Conservation (phyloP, 176 grass and related monocot species). For the Oryza brachyantha region DNA sequence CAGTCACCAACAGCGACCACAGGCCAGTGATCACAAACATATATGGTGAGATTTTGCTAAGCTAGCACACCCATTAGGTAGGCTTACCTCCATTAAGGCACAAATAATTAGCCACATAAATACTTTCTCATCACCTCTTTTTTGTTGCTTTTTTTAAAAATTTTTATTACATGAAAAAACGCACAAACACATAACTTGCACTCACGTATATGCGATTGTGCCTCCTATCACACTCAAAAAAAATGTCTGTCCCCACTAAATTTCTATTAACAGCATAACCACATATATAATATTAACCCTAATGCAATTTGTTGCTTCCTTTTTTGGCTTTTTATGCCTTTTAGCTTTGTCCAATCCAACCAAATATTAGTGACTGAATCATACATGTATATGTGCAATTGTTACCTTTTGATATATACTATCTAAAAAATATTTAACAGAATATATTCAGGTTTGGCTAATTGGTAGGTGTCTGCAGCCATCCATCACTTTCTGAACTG, state of each 20-base stretch:
- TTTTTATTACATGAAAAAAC: no score
- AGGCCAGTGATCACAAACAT: not conserved
- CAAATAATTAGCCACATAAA: not conserved
- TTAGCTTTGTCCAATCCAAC: not conserved
- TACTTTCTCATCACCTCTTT: no score
- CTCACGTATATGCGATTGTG: no score
- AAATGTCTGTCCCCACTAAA: no score
- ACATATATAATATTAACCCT: no score
- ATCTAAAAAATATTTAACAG: not conserved
- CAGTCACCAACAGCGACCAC: conserved; percentile 33
- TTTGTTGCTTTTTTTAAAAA: no score
- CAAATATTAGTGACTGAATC: not conserved
- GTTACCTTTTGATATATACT: no score
- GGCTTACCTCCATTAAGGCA: not conserved
- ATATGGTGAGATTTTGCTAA: not conserved
- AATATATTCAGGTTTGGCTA: conserved; percentile 3
- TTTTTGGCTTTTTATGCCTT: not conserved
- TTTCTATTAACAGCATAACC: no score
- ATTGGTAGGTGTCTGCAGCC: not conserved
- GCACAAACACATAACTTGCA: no score
- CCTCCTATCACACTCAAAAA: no score
- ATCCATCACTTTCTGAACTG: conserved; percentile 19
- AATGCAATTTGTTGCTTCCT: no score
- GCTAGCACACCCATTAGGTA: not conserved
- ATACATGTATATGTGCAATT: no score